A percentile compares a stretch with the other conserved stretches of the same genome.
These are phyloP conservation scores for Pichia sp. DNA, from an alignment of 1,139 yeast genomes.

Conservation along the genomic window DNA sequence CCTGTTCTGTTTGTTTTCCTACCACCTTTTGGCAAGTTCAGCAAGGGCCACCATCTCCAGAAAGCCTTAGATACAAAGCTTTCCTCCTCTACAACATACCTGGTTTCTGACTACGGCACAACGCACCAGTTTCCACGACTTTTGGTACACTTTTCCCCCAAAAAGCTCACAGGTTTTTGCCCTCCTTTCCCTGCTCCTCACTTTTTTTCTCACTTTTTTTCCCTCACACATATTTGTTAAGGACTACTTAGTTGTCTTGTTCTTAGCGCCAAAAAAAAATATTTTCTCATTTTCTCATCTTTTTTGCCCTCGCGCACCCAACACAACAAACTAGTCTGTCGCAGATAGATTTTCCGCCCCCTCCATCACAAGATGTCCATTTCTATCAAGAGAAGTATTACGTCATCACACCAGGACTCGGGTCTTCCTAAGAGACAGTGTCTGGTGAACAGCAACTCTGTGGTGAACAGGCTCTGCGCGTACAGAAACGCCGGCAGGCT, in stretches of 20 bases:
- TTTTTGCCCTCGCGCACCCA: neutral
- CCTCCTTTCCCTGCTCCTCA: neutral
- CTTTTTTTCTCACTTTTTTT: neutral
- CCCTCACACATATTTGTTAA: neutral
- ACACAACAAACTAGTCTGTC: neutral
- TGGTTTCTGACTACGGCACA: neutral
- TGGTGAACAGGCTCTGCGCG: slow-evolving; percentile 3
- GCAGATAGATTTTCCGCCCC: neutral
- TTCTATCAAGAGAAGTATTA: slow-evolving; percentile 9
- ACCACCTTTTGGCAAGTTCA: neutral
- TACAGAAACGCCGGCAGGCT: slow-evolving; percentile 1
- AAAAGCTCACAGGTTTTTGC: neutral
- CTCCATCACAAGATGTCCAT: slow-evolving; percentile 4
- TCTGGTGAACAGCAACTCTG: neutral
- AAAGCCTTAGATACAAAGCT: neutral
- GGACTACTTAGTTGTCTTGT: slow-evolving; percentile 31
- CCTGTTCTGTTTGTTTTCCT: neutral
- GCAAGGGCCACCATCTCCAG: neutral
- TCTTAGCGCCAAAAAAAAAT: slow-evolving; percentile 6
- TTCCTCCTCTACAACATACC: neutral
- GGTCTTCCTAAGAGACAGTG: slow-evolving; percentile 3
- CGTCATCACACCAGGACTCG: neutral
- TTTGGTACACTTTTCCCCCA: neutral
- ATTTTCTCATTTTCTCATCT: slow-evolving; percentile 7
- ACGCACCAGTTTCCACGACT: neutral